Evolutionary conservation across 2,329 filamentous ascomycete species (phyloP).

Genomic region (Colletotrichum aenigma): DNA sequence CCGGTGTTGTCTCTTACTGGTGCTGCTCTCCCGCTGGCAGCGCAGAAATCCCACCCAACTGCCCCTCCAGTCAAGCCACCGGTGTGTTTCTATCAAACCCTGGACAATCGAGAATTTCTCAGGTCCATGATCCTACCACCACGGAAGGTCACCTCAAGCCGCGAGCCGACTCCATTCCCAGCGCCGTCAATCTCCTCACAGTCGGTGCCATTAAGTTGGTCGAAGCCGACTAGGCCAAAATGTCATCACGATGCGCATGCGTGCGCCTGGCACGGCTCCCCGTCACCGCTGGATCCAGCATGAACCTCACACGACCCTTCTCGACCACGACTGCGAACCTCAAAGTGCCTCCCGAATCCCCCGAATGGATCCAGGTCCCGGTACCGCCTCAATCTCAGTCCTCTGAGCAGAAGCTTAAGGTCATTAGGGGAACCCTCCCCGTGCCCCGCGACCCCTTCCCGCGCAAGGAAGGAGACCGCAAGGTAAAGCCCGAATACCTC

Average conservation of each 20-base stretch:
- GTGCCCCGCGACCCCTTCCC: slow-evolving; percentile 82
- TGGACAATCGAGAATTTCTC: slow-evolving; percentile 21
- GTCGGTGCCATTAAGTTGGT: slow-evolving; percentile 1
- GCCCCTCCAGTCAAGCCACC: not conserved
- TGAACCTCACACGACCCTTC: slow-evolving; percentile 29
- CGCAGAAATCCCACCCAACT: not conserved
- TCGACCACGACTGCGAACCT: slow-evolving; percentile 33
- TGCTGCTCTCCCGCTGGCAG: not conserved
- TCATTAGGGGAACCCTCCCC: slow-evolving; percentile 80
- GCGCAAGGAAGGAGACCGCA: slow-evolving; percentile 58
- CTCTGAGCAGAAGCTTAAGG: slow-evolving; percentile 48
- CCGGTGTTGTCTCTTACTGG: not conserved
- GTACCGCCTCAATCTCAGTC: slow-evolving; percentile 79
- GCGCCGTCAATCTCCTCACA: not conserved
- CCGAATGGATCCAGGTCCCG: slow-evolving; percentile 84
- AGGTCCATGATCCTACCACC: slow-evolving; percentile 9
- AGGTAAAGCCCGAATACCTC: slow-evolving; percentile 67
- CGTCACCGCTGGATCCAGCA: not conserved
- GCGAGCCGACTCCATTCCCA: not conserved
- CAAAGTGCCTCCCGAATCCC: slow-evolving; percentile 75
- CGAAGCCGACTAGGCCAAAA: not conserved
- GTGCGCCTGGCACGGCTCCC: slow-evolving; percentile 16
- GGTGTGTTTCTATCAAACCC: not conserved
- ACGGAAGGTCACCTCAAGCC: not conserved
- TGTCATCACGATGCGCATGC: slow-evolving; percentile 21